These are phyloP conservation scores for Aspergillus baeticus DNA, from an alignment of 495 filamentous ascomycete species.

Conservation along the genomic window DNA sequence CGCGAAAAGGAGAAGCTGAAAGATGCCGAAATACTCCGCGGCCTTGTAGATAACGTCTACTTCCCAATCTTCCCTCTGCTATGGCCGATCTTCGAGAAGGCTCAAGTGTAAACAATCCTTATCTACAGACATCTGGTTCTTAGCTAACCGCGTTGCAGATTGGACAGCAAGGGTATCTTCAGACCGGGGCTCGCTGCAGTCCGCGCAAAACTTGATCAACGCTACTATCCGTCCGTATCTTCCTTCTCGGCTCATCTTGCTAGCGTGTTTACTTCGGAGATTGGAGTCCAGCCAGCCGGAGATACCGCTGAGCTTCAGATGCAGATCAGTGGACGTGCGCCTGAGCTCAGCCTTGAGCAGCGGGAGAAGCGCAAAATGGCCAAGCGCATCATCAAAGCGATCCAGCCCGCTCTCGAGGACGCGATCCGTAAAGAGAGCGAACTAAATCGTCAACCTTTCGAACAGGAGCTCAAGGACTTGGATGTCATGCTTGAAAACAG, in stretches of 20 bases:
- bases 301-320: slow-evolving; percentile 53
- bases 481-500: slow-evolving; percentile 66
- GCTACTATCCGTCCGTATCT: slow-evolving; percentile 73
- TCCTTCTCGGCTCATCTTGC: slow-evolving; percentile 72
- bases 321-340: slow-evolving; percentile 51
- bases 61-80: slow-evolving; percentile 82
- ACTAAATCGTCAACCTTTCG: slow-evolving; percentile 64
- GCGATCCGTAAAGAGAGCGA: slow-evolving; percentile 79
- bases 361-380: slow-evolving; percentile 68
- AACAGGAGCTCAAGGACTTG: slow-evolving; percentile 69
- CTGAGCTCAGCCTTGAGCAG: slow-evolving; percentile 59
- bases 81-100: slow-evolving; percentile 77
- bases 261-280: slow-evolving; percentile 64
- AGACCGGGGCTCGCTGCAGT: slow-evolving; percentile 60
- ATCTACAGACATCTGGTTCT: not conserved
- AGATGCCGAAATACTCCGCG: slow-evolving; percentile 69
- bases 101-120: slow-evolving; percentile 57
- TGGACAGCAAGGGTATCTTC: slow-evolving; percentile 73
- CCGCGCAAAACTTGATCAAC: slow-evolving; percentile 63
- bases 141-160: slow-evolving; percentile 51
- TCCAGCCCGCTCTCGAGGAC: slow-evolving; percentile 74
- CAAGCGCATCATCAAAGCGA: slow-evolving; percentile 78
- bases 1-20: slow-evolving; percentile 73
- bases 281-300: slow-evolving; percentile 55
- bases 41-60: slow-evolving; percentile 81